phyloP scores from a whole-genome alignment of 176 grass and related monocot species.

The Oropetium thomaeum region DNA sequence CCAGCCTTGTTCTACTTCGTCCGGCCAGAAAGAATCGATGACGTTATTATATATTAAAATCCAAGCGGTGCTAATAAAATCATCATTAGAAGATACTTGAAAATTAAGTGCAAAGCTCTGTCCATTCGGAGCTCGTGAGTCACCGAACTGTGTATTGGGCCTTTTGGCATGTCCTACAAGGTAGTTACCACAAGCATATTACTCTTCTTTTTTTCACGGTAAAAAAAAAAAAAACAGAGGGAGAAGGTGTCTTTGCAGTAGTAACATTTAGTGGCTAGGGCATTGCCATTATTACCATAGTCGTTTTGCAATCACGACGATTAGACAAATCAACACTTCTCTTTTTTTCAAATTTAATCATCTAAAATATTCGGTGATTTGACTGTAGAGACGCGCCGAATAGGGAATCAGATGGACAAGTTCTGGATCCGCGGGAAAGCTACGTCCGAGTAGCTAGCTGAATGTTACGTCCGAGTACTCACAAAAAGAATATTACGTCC shows the following conservation, averaged over 20 bases:
- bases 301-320: not conserved
- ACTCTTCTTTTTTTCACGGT: too few relatives aligned
- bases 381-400: not conserved
- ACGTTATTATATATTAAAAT: too few relatives aligned
- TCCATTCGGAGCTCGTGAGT: not conserved
- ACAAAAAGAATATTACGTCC: too few relatives aligned
- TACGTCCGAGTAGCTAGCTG: too few relatives aligned
- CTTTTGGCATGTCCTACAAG: not conserved
- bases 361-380: not conserved
- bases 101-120: not conserved
- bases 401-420: not conserved
- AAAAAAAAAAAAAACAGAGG: too few relatives aligned
- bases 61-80: not conserved
- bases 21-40: not conserved
- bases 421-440: not conserved
- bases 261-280: too few relatives aligned
- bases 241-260: too few relatives aligned
- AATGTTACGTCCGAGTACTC: too few relatives aligned
- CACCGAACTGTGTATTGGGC: not conserved
- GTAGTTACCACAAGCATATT: not conserved
- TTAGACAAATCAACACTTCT: not conserved
- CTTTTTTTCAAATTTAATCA: not conserved
- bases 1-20: not conserved
- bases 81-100: not conserved
- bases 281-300: too few relatives aligned